Base-by-base conservation (phyloP, 2,329 filamentous ascomycete genomes). In the Coleophoma eucalyptorum region DNA sequence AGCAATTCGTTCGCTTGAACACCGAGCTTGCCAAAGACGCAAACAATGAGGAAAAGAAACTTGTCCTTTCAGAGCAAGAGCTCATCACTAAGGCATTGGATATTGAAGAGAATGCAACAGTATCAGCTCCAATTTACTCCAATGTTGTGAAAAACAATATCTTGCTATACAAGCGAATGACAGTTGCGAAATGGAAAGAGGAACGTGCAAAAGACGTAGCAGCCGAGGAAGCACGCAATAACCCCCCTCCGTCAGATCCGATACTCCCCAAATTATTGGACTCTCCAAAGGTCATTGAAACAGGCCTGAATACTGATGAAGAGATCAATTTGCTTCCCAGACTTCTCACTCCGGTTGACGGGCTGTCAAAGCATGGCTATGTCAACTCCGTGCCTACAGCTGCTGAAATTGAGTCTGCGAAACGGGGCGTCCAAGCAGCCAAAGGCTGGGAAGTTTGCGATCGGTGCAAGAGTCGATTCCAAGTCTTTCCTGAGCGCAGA, bases 401-500 rank as follows among this genome's bases (percentile, higher is more conserved):
- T 1, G 76, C 78, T 7, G 86, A 90, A 16, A 80, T 97, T 16
- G 72, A 79, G 47, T 76, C 79, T 46, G 86, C 90, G 0, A 80
- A 74, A 33, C 76, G 79, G 41, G 90, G 84, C 0, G 76, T 90
- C 0, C 74, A 81, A 44, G 76, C 83, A 7, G 81, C 87, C 12
- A 79, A 83, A 48, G 89, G 89, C 44, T 96, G 86, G 78, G 94
- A 99, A 70, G 78, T 83, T 46, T 99, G 94, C 62, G 92, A 96
- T 62, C 86, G 94, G 18, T 99, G 94, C 69, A 78, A 78, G 40
- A 83, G 84, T 33, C 84, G 93, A 19, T 99, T 99, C 63, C 90
- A 96, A 63, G 90, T 96, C 3, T 97, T 96, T 57, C 90, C 92
- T 0, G 90, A 91, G 3, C 84, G 93, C 40, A 81, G 91, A 49